Conservation (phyloP, 768 basidiomycete species). For the Rhodotorula taiwanensis region DNA sequence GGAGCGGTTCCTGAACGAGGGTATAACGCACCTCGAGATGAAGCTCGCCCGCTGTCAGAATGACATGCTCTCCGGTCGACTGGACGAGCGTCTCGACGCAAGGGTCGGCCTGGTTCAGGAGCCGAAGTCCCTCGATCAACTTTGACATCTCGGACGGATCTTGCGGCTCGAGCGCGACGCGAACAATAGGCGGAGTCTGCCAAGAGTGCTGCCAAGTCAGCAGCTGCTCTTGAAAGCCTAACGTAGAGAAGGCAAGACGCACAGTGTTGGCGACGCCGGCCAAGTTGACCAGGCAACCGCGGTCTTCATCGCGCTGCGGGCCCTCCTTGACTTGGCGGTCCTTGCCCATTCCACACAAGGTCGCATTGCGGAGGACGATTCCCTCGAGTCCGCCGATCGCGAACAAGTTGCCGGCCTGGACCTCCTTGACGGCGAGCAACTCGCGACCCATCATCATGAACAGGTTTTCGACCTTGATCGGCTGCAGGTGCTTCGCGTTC, state of each 20-base stretch:
- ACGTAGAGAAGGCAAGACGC: slow-evolving; percentile 36
- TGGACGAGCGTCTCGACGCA: slow-evolving; percentile 97
- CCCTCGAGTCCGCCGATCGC: slow-evolving; percentile 84
- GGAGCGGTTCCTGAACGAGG: neutral
- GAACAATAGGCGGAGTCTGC: slow-evolving; percentile 81
- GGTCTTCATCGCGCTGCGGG: slow-evolving; percentile 44
- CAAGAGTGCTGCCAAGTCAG: neutral
- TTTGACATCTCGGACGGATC: slow-evolving; percentile 74
- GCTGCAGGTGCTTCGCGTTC: slow-evolving; percentile 60
- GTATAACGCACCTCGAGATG: slow-evolving; percentile 70
- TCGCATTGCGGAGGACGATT: slow-evolving; percentile 82
- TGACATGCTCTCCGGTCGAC: slow-evolving; percentile 93
- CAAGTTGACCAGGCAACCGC: slow-evolving; percentile 66
- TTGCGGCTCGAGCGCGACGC: slow-evolving; percentile 84
- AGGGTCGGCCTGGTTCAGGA: slow-evolving; percentile 90
- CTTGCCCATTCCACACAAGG: slow-evolving; percentile 56
- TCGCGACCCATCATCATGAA: slow-evolving; percentile 99
- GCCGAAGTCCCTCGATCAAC: slow-evolving; percentile 73
- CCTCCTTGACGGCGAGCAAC: slow-evolving; percentile 70
- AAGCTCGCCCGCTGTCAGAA: slow-evolving; percentile 88
- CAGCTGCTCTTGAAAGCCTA: neutral
- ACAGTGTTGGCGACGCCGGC: slow-evolving; percentile 65
- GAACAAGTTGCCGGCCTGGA: slow-evolving; percentile 88
- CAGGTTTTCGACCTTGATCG: slow-evolving; percentile 62
- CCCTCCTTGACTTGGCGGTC: slow-evolving; percentile 43